Evolutionary conservation across 2,329 filamentous ascomycete genomes (phyloP), one percentile per base, ranked within the genome.

Genomic region (Monosporascus sp.): DNA sequence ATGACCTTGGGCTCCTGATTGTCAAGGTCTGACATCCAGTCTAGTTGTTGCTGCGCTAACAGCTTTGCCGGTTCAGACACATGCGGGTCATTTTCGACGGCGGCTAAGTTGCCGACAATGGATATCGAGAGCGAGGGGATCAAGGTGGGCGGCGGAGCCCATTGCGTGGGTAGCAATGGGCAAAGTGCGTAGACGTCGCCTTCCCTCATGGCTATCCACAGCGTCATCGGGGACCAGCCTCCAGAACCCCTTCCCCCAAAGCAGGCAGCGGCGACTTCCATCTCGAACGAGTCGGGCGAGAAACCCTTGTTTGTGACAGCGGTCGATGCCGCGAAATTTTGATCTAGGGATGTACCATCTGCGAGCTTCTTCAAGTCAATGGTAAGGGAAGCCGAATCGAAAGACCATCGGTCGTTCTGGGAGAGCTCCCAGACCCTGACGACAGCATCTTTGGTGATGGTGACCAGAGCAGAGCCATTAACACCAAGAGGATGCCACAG

Each of bases 151-250:
- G 87, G 85, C 24, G 88, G 85, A 24, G 89, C 84, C 91, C 93
- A 97, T 63, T 87, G 90, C 50, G 85, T 85, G 1, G 94, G 94
- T 35, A 99, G 76, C 41, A 99, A 78, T 2, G 94, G 94, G 66
- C 92, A 97, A 8, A 99, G 76, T 2, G 93, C 92, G 66, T 99
- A 99, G 6, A 97, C 81, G 65, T 97, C 92, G 3, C 94, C 94
- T 55, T 91, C 88, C 38, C 85, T 84, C 88, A 97, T 99, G n/a
- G 92, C 91, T 50, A 97, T 76, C 90, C 93, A 99, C 11, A 99
- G 78, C 0, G 94, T 97, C 89, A 97, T 97, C 9, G 92, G 85
- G 7, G 91, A 89, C 94, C 94, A 99, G 51, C 91, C 91, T 16
- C 91, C 93, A 7, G 82, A 81, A 37, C 77, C 78, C 58, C 79